Evolutionary conservation across 495 filamentous ascomycete genomes (phyloP).

Genomic region (Trichocladium antarcticum): DNA sequence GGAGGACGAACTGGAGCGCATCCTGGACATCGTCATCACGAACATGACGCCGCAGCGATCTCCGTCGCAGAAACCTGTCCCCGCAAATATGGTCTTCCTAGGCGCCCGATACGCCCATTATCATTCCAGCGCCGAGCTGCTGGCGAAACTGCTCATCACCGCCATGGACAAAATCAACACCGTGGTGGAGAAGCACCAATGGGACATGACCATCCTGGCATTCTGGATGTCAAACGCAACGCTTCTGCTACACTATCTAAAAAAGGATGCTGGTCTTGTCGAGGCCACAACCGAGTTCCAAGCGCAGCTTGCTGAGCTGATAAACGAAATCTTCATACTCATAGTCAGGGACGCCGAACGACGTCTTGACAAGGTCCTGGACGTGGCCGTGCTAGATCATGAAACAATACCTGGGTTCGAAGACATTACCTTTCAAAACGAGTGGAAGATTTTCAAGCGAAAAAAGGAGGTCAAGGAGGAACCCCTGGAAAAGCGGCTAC

Average conservation of each 20-base stretch:
- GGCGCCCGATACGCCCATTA: constrained; percentile 95
- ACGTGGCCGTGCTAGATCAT: constrained; percentile 88
- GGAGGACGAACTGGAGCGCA: constrained; percentile 77
- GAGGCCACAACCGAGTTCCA: constrained; percentile 83
- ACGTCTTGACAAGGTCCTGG: constrained; percentile 90
- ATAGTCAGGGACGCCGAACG: constrained; percentile 97
- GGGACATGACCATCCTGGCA: constrained; percentile 98
- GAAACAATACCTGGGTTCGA: constrained; percentile 97
- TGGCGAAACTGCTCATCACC: constrained; percentile 66
- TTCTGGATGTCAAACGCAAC: constrained; percentile 99
- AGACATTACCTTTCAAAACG: constrained; percentile 90
- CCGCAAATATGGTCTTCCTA: constrained; percentile 92
- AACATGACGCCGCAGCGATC: constrained; percentile 96
- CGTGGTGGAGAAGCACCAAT: constrained; percentile 86
- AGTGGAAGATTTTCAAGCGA: constrained; percentile 91
- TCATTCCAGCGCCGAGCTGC: constrained; percentile 76
- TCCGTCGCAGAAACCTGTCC: constrained; percentile 91
- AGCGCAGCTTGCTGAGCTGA: constrained; percentile 81
- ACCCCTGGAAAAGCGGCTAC: constrained; percentile 80
- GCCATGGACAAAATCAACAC: constrained; percentile 96
- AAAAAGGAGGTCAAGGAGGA: constrained; percentile 80
- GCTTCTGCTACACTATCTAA: constrained; percentile 86
- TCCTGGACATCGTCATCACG: constrained; percentile 91
- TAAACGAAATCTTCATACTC: constrained; percentile 98
- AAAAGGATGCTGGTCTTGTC: constrained; percentile 78